A percentile compares a stretch with the other conserved stretches of the same genome.
Conservation (phyloP, 495 filamentous ascomycete genomes). For the Terfezia boudieri region DNA sequence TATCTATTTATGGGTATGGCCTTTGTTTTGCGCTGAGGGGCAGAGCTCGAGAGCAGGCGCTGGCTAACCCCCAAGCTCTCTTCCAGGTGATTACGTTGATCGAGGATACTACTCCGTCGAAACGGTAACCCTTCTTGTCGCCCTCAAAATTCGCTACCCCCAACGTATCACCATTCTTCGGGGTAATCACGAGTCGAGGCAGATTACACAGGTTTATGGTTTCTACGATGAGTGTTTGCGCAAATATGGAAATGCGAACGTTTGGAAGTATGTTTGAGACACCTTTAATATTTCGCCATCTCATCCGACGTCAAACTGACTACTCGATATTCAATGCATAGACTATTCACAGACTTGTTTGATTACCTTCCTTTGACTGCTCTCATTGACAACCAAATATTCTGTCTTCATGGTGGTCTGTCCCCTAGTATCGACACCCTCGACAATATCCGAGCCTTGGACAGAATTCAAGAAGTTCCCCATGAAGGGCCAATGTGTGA, state of each 20-base stretch:
- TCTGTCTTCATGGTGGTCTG: conserved; percentile 93
- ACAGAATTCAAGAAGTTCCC: conserved; percentile 93
- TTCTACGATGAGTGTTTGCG: conserved; percentile 96
- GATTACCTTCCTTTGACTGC: conserved; percentile 96
- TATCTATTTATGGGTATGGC: conserved; percentile 75
- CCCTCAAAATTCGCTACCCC: conserved; percentile 87
- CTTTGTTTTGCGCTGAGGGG: background rate
- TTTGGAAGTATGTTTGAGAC: conserved; percentile 63
- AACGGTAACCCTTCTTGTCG: conserved; percentile 82
- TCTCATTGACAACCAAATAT: conserved; percentile 98
- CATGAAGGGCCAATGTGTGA: conserved; percentile 99
- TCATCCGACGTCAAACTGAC: conserved; percentile 3
- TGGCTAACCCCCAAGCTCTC: background rate
- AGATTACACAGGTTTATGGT: conserved; percentile 94
- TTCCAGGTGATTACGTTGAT: conserved; percentile 79
- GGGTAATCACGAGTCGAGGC: conserved; percentile 90
- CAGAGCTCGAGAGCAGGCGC: background rate
- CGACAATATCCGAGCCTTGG: conserved; percentile 88
- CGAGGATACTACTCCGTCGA: conserved; percentile 94
- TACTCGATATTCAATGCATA: background rate
- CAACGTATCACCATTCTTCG: conserved; percentile 91
- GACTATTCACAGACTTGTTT: conserved; percentile 79
- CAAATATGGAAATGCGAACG: conserved; percentile 96
- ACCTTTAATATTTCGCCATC: background rate
- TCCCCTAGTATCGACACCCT: conserved; percentile 94